phyloP scores from a whole-genome alignment of 805 yeast genomes.

The Yarrowia yakushimensis region DNA sequence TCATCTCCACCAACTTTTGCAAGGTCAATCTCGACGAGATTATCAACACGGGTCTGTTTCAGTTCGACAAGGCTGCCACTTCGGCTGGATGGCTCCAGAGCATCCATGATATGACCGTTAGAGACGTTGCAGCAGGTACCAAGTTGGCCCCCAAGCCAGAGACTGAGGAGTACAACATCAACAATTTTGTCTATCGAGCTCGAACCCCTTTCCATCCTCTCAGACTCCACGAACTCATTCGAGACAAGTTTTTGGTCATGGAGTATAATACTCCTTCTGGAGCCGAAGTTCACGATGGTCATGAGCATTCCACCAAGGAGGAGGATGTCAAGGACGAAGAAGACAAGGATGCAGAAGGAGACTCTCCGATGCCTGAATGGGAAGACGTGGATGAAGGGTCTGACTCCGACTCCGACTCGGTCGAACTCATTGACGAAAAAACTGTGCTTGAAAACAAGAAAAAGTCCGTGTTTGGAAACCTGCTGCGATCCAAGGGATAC shows the following conservation, averaged over 20 bases:
- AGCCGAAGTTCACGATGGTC: conserved; percentile 30
- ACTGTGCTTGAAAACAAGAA: conserved; percentile 39
- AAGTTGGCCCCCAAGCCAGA: conserved; percentile 45
- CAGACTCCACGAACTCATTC: conserved; percentile 40
- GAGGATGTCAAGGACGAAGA: conserved; percentile 29
- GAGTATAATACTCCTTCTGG: conserved; percentile 27
- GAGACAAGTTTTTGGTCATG: conserved; percentile 40
- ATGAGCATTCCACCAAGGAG: conserved; percentile 32
- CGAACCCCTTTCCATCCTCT: conserved; percentile 48
- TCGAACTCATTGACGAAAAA: conserved; percentile 28
- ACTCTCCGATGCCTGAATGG: conserved; percentile 19
- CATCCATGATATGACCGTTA: conserved; percentile 41
- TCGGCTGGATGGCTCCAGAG: conserved; percentile 48
- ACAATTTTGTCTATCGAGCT: conserved; percentile 43
- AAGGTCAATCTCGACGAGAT: conserved; percentile 41
- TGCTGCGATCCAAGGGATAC: conserved; percentile 46
- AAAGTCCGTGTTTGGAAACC: conserved; percentile 40
- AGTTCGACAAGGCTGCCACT: conserved; percentile 44
- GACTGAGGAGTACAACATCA: conserved; percentile 48
- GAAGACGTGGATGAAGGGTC: conserved; percentile 19
- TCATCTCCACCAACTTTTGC: conserved; percentile 40
- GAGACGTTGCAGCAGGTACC: conserved; percentile 32
- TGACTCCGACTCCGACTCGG: conserved; percentile 25
- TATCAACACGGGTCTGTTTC: conserved; percentile 41
- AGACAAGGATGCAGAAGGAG: conserved; percentile 2